These are phyloP conservation scores for Helotiales sp. DNA, from an alignment of 2,329 filamentous ascomycete species.

Conservation along the genomic window DNA sequence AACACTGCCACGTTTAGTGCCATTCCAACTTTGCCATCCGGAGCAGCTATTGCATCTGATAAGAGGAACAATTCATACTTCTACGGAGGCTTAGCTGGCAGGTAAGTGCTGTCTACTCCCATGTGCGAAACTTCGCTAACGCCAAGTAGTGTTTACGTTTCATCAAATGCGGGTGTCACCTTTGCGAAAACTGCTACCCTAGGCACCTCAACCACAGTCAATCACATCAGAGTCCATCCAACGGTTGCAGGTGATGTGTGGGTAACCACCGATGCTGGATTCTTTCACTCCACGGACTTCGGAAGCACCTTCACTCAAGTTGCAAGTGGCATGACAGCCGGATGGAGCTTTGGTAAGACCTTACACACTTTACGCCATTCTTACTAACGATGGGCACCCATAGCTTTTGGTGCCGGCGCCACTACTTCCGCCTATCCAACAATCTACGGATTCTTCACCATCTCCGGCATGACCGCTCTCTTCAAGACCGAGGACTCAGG, in stretches of 20 bases:
- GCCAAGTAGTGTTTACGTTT: conserved; percentile 52
- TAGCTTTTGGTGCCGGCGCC: conserved; percentile 24
- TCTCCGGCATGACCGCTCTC: conserved; percentile 22
- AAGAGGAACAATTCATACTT: conserved; percentile 43
- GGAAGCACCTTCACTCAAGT: conserved; percentile 38
- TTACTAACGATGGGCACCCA: neutral
- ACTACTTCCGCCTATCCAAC: conserved; percentile 17
- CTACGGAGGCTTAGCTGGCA: conserved; percentile 27
- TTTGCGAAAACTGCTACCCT: conserved; percentile 45
- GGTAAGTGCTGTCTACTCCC: neutral
- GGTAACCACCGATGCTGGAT: conserved; percentile 58
- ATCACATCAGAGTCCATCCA: conserved; percentile 54
- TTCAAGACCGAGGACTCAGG: conserved; percentile 27
- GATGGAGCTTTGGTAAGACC: conserved; percentile 18
- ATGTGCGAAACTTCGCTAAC: neutral
- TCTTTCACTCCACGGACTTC: conserved; percentile 59
- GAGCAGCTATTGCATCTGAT: conserved; percentile 58
- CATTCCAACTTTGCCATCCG: conserved; percentile 49
- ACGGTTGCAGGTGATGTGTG: conserved; percentile 63
- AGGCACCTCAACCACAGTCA: conserved; percentile 48
- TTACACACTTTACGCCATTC: neutral
- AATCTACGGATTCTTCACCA: conserved; percentile 31
- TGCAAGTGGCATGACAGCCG: conserved; percentile 12
- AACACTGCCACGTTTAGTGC: conserved; percentile 48
- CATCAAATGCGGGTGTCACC: conserved; percentile 52